Base-by-base conservation (phyloP, 495 filamentous ascomycete genomes). In the Hypomontagnella submonticulosa region DNA sequence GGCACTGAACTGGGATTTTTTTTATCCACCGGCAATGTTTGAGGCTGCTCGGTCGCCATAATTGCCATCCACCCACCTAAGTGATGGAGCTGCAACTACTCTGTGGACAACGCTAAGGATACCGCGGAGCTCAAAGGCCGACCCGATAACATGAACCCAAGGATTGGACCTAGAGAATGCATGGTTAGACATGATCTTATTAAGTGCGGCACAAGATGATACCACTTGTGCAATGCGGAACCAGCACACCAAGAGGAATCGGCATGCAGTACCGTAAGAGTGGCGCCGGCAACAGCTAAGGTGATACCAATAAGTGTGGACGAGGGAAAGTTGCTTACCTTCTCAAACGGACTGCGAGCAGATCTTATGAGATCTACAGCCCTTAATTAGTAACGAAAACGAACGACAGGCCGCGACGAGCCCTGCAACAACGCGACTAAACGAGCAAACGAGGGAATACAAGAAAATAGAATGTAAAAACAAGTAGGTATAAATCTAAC, bases 31-130 rank as follows among this genome's bases (percentile, higher is more conserved):
- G 57, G 57, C 23, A 66, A 40, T 36, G 53, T 57, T 53, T 74
- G 66, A 20, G 66, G 66, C 42, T 74, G 59, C 27, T 72, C 66
- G 18, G 71, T 70, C 27, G 71, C 69, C 71, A 74, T 74, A 18
- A 62, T 66, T 63, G 69, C 69, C 66, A 67, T 68, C 48, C 66
- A 67, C 47, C 51, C 33, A 57, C 34, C 7, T 4, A 55, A 6
- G 16, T 6, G 7, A 51, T 47, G 7, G 18, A 38, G 18, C 30
- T 49, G 51, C 27, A 53, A 48, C 40, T 15, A 42, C 27, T 38
- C 18, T 20, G 11, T 32, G 15, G 15, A 38, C 27, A 18, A 46
- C 37, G 18, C 19, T n/a, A 41, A 38, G 33, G 13, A 18, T 44
- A 23, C 33, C 23, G 23, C 13, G 10, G 41, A 20, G 12, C 10